A percentile compares a stretch with the other conserved stretches of the same genome.
Conservation (phyloP, 768 basidiomycete species). For the Macrolepiota fuliginosa region DNA sequence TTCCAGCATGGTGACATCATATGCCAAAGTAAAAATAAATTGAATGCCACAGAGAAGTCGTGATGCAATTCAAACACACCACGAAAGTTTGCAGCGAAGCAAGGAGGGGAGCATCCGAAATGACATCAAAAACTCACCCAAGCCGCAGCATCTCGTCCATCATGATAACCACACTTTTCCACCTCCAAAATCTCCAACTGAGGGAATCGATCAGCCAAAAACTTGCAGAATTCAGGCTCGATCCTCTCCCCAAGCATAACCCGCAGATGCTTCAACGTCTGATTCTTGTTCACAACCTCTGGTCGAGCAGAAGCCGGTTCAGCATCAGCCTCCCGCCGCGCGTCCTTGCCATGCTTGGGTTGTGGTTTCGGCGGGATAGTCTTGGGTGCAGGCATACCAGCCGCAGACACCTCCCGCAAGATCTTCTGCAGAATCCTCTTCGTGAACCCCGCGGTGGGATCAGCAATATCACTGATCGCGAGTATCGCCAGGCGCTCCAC, state of each 20-base stretch:
- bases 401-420: constrained; percentile 26
- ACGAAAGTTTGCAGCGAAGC: background rate
- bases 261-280: constrained; percentile 27
- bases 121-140: constrained; percentile 30
- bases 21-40: background rate
- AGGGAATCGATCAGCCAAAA: constrained; percentile 32
- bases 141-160: constrained; percentile 34
- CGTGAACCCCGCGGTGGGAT: constrained; percentile 28
- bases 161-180: constrained; percentile 40
- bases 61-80: background rate
- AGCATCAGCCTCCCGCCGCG: background rate
- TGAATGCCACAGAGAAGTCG: background rate
- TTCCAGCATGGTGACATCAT: background rate
- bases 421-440: constrained; percentile 30
- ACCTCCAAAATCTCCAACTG: constrained; percentile 36
- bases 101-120: background rate
- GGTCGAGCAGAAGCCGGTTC: background rate
- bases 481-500: constrained; percentile 33
- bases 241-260: constrained; percentile 40
- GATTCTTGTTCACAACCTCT: constrained; percentile 16
- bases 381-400: constrained; percentile 8
- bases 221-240: constrained; percentile 28
- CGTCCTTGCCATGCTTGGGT: background rate
- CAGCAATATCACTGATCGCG: constrained; percentile 35
- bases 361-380: constrained; percentile 10